phyloP scores from a whole-genome alignment of 2,329 filamentous ascomycete genomes.

The Pseudocercospora macadamiae region DNA sequence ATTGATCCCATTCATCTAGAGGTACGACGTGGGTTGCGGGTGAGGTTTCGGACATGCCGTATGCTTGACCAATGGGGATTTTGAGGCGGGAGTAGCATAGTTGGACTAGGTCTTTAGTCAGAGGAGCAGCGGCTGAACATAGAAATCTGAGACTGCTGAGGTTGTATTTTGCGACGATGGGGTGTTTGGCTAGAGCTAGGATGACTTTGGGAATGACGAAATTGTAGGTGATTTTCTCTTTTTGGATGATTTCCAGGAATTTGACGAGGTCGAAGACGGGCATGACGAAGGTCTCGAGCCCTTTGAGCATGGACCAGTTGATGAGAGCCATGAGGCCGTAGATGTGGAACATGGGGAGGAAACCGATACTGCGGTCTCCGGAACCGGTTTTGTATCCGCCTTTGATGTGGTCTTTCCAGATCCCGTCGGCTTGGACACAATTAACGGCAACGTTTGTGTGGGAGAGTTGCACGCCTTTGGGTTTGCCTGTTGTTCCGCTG shows the following conservation, averaged over 20 bases:
- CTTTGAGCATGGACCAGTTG: slow-evolving; percentile 40
- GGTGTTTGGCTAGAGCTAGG: slow-evolving; percentile 76
- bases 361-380: slow-evolving; percentile 71
- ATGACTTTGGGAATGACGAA: slow-evolving; percentile 85
- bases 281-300: slow-evolving; percentile 70
- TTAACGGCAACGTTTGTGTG: slow-evolving; percentile 84
- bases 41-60: slow-evolving; percentile 71
- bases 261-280: slow-evolving; percentile 76
- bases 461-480: slow-evolving; percentile 86
- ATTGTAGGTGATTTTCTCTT: slow-evolving; percentile 71
- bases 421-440: slow-evolving; percentile 43
- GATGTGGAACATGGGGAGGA: slow-evolving; percentile 59
- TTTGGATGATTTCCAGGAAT: slow-evolving; percentile 77
- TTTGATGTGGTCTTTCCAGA: slow-evolving; percentile 51
- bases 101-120: slow-evolving; percentile 77
- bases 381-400: slow-evolving; percentile 46
- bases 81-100: slow-evolving; percentile 72
- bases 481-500: slow-evolving; percentile 84
- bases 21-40: slow-evolving; percentile 4
- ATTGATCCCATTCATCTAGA: slow-evolving; percentile 74
- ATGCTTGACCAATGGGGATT: slow-evolving; percentile 84
- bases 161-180: slow-evolving; percentile 76
- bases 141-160: slow-evolving; percentile 76
- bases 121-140: slow-evolving; percentile 81
- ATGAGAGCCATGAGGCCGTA: not conserved